Conservation (phyloP, 495 filamentous ascomycete genomes). For the Daldinia childiae region DNA sequence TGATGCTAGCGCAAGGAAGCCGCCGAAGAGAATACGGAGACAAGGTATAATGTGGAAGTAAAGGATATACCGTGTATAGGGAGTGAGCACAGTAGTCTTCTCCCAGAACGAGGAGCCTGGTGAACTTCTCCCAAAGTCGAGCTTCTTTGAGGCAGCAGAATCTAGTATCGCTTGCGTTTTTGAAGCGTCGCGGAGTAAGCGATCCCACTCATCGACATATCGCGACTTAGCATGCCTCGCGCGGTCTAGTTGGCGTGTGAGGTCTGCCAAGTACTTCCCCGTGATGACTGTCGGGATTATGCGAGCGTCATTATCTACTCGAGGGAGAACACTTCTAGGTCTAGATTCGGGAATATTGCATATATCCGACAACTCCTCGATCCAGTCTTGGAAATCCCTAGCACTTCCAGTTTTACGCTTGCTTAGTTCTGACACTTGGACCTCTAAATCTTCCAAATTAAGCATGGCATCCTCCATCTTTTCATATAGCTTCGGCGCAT, state of each 20-base stretch:
- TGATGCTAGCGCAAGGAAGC: slow-evolving; percentile 76
- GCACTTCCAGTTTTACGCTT: slow-evolving; percentile 86
- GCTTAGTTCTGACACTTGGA: slow-evolving; percentile 78
- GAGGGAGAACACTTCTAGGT: slow-evolving; percentile 56
- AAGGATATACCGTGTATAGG: slow-evolving; percentile 83
- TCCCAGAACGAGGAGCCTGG: slow-evolving; percentile 64
- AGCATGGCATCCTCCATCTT: slow-evolving; percentile 85
- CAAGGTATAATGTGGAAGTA: slow-evolving; percentile 75
- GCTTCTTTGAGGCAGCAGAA: slow-evolving; percentile 78
- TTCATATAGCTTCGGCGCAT: slow-evolving; percentile 85
- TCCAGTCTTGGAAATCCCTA: slow-evolving; percentile 88
- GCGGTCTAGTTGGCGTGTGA: slow-evolving; percentile 80
- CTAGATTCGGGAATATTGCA: slow-evolving; percentile 72
- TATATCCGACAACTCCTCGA: slow-evolving; percentile 84
- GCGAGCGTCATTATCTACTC: slow-evolving; percentile 46
- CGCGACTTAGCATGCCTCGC: slow-evolving; percentile 83
- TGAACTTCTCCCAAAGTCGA: slow-evolving; percentile 73
- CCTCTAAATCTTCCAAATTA: slow-evolving; percentile 81
- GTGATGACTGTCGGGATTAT: slow-evolving; percentile 84
- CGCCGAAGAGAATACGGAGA: slow-evolving; percentile 67
- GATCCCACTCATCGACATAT: slow-evolving; percentile 87
- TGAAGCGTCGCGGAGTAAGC: slow-evolving; percentile 73
- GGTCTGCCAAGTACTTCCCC: slow-evolving; percentile 88
- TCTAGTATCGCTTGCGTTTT: slow-evolving; percentile 85
- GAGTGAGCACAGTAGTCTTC: slow-evolving; percentile 72